Percentiles rank a stretch among this genome's conserved stretches.
Conservation (phyloP, 148 eudicot species). For the Rhododendron henanense region DNA sequence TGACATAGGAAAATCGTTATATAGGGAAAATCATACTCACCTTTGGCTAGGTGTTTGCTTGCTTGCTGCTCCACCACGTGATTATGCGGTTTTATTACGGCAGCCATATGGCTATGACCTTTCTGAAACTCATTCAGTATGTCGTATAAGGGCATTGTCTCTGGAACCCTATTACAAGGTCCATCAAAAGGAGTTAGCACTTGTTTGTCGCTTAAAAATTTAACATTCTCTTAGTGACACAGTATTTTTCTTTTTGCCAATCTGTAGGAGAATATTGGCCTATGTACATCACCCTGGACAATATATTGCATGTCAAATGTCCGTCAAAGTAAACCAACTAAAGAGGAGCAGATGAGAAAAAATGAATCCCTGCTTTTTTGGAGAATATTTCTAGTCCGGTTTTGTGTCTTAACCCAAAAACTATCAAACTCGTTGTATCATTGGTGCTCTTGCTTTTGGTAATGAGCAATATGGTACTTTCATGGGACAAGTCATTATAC, state of each 20-base stretch:
- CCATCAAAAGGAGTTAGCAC: background rate
- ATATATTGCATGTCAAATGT: background rate
- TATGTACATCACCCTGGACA: background rate
- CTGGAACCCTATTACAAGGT: constrained; percentile 40
- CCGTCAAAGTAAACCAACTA: background rate
- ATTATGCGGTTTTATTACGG: constrained; percentile 28
- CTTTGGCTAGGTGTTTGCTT: background rate
- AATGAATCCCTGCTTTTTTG: background rate
- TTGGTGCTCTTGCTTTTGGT: background rate
- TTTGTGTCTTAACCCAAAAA: background rate
- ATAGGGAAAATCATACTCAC: constrained; percentile 9
- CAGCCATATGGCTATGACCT: constrained; percentile 72
- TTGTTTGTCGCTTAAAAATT: background rate
- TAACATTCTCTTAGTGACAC: background rate
- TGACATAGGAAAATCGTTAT: background rate
- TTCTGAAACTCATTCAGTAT: constrained; percentile 70
- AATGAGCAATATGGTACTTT: background rate
- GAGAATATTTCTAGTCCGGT: background rate
- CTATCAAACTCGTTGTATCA: background rate
- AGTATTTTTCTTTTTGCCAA: background rate
- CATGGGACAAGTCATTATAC: constrained; percentile 19
- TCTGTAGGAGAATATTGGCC: background rate
- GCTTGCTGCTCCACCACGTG: constrained; percentile 7
- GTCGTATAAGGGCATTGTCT: constrained; percentile 61
- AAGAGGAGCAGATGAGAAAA: background rate